phyloP scores from a whole-genome alignment of 768 basidiomycete genomes.

The Fomitopsis pulvina region DNA sequence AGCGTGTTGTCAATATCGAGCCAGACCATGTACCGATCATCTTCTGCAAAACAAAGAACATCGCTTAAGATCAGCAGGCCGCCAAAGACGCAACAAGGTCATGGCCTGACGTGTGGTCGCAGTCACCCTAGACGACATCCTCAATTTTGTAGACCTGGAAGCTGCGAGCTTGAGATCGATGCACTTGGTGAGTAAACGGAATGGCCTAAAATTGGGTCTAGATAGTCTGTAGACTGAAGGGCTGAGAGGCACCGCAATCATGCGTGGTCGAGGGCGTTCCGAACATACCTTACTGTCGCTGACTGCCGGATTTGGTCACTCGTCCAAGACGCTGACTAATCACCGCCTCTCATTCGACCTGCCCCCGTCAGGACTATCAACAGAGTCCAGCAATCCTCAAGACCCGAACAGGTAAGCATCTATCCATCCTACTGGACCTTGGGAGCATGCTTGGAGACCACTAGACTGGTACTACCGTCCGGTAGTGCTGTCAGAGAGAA shows the following conservation, averaged over 20 bases:
- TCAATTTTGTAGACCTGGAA: no score
- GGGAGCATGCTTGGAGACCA: slow-evolving; percentile 8
- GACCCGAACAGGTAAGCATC: slow-evolving; percentile 35
- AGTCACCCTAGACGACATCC: no score
- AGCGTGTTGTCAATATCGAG: slow-evolving; percentile 89
- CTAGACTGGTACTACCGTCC: slow-evolving; percentile 9
- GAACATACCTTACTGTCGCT: no score
- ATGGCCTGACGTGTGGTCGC: no score
- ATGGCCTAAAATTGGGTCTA: no score
- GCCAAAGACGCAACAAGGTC: no score
- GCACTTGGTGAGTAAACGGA: no score
- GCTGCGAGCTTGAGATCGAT: no score
- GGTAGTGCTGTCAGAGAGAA: slow-evolving; percentile 8
- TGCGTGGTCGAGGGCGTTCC: no score
- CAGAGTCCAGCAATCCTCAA: slow-evolving; percentile 29
- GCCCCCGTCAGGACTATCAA: slow-evolving; percentile 22
- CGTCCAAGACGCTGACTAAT: slow-evolving; percentile 8
- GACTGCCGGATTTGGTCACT: neutral
- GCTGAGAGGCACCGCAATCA: no score
- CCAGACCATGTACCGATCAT: slow-evolving; percentile 62
- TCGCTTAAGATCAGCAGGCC: no score
- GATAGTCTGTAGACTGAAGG: no score
- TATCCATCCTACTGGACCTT: slow-evolving; percentile 18
- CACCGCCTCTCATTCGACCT: slow-evolving; percentile 10
- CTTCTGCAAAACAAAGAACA: slow-evolving; percentile 22